Base-by-base conservation (phyloP, 2,329 filamentous ascomycete genomes). In the Talaromyces sp. region DNA sequence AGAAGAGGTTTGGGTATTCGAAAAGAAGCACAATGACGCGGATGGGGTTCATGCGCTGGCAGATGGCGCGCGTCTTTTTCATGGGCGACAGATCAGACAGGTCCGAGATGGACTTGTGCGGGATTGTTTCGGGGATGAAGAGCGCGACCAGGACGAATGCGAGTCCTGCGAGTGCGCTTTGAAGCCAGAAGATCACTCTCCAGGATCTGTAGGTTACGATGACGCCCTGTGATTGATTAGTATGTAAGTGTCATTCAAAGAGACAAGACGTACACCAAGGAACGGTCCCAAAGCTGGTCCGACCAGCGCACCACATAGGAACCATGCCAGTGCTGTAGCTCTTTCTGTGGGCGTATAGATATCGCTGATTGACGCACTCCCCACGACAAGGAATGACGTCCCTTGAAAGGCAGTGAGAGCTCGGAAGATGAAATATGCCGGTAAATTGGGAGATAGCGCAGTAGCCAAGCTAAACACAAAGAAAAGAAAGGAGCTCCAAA, bases 161-260 rank as follows among this genome's bases (percentile, higher is more conserved):
- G 0, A 83, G 70, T 1, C 83, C 88, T 0, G 86, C 87, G 6
- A 92, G 79, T 0, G 83, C 89, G 0, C 87, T 85, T 70, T 92
- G 89, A 0, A 93, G 78, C 86, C 88, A 92, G 76, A 92, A 92
- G 58, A 92, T 91, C 49, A 84, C 84, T 19, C 88, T 82, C 90
- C 90, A 93, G 2, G 81, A 84, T 7, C 82, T 80, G 73, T 86
- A 92, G 0, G 89, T 92, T 17, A 92, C 88, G 57, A 93, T 90
- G 52, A 92, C 86, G 27, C 89, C 90, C 59, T 90, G 85, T 8
- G 89, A 15, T 19, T 6, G 13, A 57, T 8, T 27, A 39, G 27
- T 52, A 27, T 15, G 32, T 22, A 44, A 19, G 13, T 44, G 17
- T 13, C 8, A 25, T 28, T 25, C 22, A 32, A 56, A 17, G 32